Evolutionary conservation across 2,329 filamentous ascomycete species (phyloP), one percentile per base, ranked within the genome.

Genomic region (Aspergillus carbonarius): DNA sequence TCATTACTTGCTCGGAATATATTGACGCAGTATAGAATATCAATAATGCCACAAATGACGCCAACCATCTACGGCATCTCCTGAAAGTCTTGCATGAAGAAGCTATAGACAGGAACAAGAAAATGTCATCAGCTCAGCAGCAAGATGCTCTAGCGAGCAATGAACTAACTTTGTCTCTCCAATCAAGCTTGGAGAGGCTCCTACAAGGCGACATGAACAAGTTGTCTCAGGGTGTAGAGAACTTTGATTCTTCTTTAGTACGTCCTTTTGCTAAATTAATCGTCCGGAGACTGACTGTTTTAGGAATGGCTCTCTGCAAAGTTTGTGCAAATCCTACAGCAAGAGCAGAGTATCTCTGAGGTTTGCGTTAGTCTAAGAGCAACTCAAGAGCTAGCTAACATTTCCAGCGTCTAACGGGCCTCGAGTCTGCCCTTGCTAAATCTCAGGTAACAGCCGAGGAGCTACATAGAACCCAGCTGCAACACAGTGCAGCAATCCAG

Each of bases 211-310:
- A 76, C 47, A 50, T 76, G 46, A 55, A 60, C 15, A 59, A 58
- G n/a, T 56, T 79, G 1, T 62, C 63, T 6, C 60, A 69, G 32
- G 67, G 64, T 27, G 61, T 79, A 54, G 61, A 61, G 1, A 64
- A 57, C 12, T 66, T 78, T 15, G 70, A 76, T 42, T 59, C 68
- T 9, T 72, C 74, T 35, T 53, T 79, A 55, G 77, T 77, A 70
- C 51, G 63, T 50, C 13, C 2, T 23, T 9, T 18, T 9, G 37
- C 17, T 2, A n/a, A 42, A 37, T 9, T 17, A 2, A 10, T 20
- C 4, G 9, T 30, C 39, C 5, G 15, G n/a, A 34, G 37, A 25
- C 44, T 68, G 25, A 67, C 37, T 23, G 4, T 39, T 42, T 9
- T 35, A 76, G 74, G 69, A 72, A 65, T 74, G 70, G 70, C 54